Evolutionary conservation across 1,284 basidiomycete species (phyloP).

Genomic region (Leccinum subspadiceum): DNA sequence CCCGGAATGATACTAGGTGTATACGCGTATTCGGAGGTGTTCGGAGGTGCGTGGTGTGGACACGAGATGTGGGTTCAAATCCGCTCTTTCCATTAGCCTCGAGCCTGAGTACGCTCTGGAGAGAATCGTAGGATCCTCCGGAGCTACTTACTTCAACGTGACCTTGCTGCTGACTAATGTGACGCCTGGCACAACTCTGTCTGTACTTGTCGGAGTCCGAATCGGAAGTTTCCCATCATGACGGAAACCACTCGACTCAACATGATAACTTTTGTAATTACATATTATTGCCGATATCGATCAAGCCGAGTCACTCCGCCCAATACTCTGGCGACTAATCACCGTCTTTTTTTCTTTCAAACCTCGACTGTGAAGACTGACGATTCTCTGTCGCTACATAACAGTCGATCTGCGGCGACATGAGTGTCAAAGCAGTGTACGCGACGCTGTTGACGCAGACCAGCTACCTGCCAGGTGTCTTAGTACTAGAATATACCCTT

Average conservation of each 20-base stretch:
- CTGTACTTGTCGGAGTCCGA: no score
- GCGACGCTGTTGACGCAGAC: constrained; percentile 66
- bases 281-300: background rate
- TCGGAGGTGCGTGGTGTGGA: no score
- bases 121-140: no score
- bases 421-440: constrained; percentile 44
- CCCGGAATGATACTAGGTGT: no score
- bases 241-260: background rate
- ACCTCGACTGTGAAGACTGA: background rate
- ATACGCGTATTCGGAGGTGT: no score
- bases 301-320: background rate
- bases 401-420: constrained; percentile 7
- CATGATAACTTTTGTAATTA: background rate
- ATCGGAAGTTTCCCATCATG: no score
- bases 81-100: no score
- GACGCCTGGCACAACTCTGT: no score
- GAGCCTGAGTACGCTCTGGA: no score
- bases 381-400: background rate
- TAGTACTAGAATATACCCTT: constrained; percentile 74
- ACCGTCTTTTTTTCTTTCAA: background rate
- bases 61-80: no score
- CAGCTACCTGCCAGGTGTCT: constrained; percentile 70
- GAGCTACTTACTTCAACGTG: no score
- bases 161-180: no score
- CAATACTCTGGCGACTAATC: background rate